Percentiles rank a stretch among this genome's conserved stretches.
These are phyloP conservation scores for Anthracocystis panici-leucophaei DNA, from an alignment of 1,284 basidiomycete species.

Conservation along the genomic window DNA sequence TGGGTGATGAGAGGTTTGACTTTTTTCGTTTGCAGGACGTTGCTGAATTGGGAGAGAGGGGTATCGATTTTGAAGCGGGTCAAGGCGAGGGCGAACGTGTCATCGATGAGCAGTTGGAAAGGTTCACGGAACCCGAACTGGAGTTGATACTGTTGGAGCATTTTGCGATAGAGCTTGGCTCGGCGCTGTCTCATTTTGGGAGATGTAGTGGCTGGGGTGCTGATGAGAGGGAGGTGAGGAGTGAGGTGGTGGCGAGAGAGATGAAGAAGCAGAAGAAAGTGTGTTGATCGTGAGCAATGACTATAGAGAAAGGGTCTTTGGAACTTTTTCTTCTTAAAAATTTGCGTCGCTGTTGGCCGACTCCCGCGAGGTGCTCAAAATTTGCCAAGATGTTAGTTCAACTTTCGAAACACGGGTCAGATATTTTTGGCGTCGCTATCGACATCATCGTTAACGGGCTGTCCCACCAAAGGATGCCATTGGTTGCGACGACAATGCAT, in stretches of 20 bases:
- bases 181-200: slow-evolving; percentile 66
- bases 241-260: neutral
- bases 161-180: slow-evolving; percentile 65
- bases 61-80: slow-evolving; percentile 53
- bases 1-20: slow-evolving; percentile 68
- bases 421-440: no score
- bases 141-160: slow-evolving; percentile 62
- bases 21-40: slow-evolving; percentile 55
- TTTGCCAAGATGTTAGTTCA: no score
- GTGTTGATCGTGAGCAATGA: neutral
- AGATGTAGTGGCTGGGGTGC: neutral
- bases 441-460: no score
- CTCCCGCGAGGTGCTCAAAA: no score
- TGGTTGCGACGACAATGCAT: no score
- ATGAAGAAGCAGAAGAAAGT: neutral
- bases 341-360: no score
- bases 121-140: slow-evolving; percentile 67
- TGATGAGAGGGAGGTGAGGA: neutral
- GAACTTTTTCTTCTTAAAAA: neutral
- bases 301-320: no score
- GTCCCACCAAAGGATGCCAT: no score
- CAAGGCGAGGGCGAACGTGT: slow-evolving; percentile 59
- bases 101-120: slow-evolving; percentile 66
- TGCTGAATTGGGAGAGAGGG: slow-evolving; percentile 49
- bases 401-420: no score